Base-by-base conservation (phyloP, 768 basidiomycete genomes). In the Tubosaeta brunneosetosa region DNA sequence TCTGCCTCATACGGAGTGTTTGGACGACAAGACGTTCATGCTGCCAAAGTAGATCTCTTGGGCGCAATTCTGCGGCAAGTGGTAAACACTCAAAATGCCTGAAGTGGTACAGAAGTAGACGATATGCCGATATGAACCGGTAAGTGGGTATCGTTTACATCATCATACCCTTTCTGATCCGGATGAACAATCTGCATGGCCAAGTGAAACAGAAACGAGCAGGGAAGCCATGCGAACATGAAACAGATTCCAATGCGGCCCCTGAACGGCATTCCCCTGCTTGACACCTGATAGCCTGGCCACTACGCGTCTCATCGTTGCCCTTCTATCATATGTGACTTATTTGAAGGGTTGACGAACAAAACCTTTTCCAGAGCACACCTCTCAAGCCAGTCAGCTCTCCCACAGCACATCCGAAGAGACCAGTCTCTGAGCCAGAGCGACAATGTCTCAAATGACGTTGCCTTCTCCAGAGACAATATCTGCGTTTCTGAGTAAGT, bases 401-500 rank as follows among this genome's bases (percentile, higher is more conserved):
- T 38, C 22, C 14, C 32, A 25, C 11, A n/a, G 38, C 26, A n/a
- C 10, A 27, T 12, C 44, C 11, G 45, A 47, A 47, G 34, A 50
- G 17, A 26, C 34, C 49, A 31, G 45, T 42, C 32, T 22, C 19
- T 14, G 14, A 37, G 48, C 25, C 22, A 37, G 34, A 33, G 14
- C 4, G 6, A 19, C 44, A 14, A 62, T 62, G 62, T 2, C 54
- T 14, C 10, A 11, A 19, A 17, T 1, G 3, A 13, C 1, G 9
- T 6, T 8, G 7, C 44, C 53, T 1, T 45, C 63, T 8, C 62
- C 63, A 3, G 51, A 46, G 8, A 49, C 34, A 14, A 49, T 62
- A 46, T 59, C 57, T 45, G 13, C 43, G 42, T 32, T 64, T n/a
- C 11, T 64, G 38, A 55, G 62, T 64, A 41, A 51, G 62, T 49